Conservation (phyloP, 805 yeast genomes). For the Yamadazyma akitaensis region DNA sequence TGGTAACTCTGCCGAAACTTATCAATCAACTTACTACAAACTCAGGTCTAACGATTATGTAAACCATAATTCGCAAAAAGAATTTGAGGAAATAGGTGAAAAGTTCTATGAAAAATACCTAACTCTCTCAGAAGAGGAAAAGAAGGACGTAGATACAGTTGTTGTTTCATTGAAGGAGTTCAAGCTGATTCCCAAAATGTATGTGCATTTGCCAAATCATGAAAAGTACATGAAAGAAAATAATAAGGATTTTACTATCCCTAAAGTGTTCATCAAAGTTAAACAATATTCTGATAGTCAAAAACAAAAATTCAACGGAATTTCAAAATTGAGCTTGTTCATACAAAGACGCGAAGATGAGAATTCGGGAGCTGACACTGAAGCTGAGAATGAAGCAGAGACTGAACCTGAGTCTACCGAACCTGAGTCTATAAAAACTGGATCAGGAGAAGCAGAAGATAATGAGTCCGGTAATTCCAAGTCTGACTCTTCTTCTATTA, state of each 20-base stretch:
- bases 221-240: slow-evolving; percentile 30
- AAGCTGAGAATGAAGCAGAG: not conserved
- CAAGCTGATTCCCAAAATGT: slow-evolving; percentile 28
- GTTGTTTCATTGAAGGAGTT: slow-evolving; percentile 24
- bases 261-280: slow-evolving; percentile 42
- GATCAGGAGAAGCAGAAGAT: slow-evolving; percentile 4
- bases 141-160: slow-evolving; percentile 13
- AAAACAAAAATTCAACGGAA: slow-evolving; percentile 62
- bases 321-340: slow-evolving; percentile 65
- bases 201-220: slow-evolving; percentile 31
- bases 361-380: not conserved
- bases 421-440: not conserved
- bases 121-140: not conserved
- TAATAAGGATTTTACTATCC: slow-evolving; percentile 19
- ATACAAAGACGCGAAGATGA: slow-evolving; percentile 16
- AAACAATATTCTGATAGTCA: slow-evolving; percentile 57
- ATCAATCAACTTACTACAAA: slow-evolving; percentile 51
- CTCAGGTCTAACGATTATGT: slow-evolving; percentile 47
- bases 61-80: slow-evolving; percentile 27
- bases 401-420: not conserved
- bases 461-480: not conserved
- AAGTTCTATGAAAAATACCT: slow-evolving; percentile 12
- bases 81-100: slow-evolving; percentile 21
- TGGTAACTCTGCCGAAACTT: slow-evolving; percentile 42
- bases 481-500: slow-evolving; percentile 1